Conservation (phyloP, 169 alveolate genomes). For the Theileria annulata region DNA sequence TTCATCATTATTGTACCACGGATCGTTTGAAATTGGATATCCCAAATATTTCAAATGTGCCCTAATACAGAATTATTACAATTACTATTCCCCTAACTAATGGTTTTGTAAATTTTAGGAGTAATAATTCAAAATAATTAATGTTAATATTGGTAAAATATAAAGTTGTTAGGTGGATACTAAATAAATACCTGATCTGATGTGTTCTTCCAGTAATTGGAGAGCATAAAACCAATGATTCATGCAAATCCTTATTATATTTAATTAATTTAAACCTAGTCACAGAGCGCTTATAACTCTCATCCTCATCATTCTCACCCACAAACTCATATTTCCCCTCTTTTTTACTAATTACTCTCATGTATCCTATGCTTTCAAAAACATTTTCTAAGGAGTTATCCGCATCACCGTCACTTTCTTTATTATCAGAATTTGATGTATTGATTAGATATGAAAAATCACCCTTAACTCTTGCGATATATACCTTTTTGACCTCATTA, state of each 20-base stretch:
- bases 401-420: not conserved
- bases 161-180: not conserved
- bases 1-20: constrained; percentile 61
- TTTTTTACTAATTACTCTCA: constrained; percentile 35
- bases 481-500: constrained; percentile 63
- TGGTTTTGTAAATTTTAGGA: too few species aligned
- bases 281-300: constrained; percentile 61
- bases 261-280: constrained; percentile 74
- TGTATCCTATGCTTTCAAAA: constrained; percentile 44
- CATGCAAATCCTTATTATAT: constrained; percentile 82
- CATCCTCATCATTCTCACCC: constrained; percentile 37
- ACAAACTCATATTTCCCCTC: constrained; percentile 41
- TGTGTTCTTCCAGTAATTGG: constrained; percentile 97
- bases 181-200: constrained; percentile 78
- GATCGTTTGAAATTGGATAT: constrained; percentile 86
- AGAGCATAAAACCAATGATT: constrained; percentile 87
- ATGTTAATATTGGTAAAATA: not conserved
- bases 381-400: not conserved
- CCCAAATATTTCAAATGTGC: constrained; percentile 92
- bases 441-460: constrained; percentile 57
- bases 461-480: constrained; percentile 76
- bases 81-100: too few species aligned
- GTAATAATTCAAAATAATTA: not conserved
- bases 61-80: constrained; percentile 57
- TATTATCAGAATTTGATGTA: constrained; percentile 15